Evolutionary conservation across 768 basidiomycete species (phyloP), one percentile per base, ranked within the genome.

Genomic region (Epithele typhae): DNA sequence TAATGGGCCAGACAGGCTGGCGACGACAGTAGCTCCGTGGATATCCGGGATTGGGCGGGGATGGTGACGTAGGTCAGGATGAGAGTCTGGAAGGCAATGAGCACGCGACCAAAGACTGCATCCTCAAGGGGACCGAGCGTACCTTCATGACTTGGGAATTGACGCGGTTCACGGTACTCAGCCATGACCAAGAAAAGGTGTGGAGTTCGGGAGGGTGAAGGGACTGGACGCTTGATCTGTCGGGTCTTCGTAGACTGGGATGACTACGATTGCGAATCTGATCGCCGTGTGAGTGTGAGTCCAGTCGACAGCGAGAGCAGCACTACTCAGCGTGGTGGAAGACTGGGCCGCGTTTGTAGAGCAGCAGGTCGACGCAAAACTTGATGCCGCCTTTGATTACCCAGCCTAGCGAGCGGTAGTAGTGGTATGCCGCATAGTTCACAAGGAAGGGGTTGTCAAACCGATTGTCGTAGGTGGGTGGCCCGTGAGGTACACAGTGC

Each of bases 131-230:
- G 27, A 30, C 8, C 18, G 8, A 19, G 35, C 15, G 30, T 19
- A 91, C 95, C 81, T 99, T 99, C 68, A 93, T 92, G 4, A 98
- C 95, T 62, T 96, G 92, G 0, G 91, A 84, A 64, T 95, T 97
- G 11, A 97, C 95, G 30, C 96, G 82, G 62, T 96, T 98, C 51
- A 99, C 79, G 1, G 96, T 99, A 66, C 91, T 92, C 23, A 99
- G 76, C 94, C 93, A 97, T 11, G 89, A 78, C 96, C 96, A 99
- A 9, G 84, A 72, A 90, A 88, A 2, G 88, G 87, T 17, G 76
- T 68, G 2, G 78, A 66, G 45, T 90, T 87, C 48, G 78, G 77
- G 2, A 89, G 69, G 19, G 75, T 64, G 54, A 84, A 79, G 0
- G 80, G 77, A 3, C 87, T 92, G 0, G 72, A 62, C 19, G 71